Evolutionary conservation across 306 rosid species (phyloP).

Genomic region (Oemleria cerasiformis): DNA sequence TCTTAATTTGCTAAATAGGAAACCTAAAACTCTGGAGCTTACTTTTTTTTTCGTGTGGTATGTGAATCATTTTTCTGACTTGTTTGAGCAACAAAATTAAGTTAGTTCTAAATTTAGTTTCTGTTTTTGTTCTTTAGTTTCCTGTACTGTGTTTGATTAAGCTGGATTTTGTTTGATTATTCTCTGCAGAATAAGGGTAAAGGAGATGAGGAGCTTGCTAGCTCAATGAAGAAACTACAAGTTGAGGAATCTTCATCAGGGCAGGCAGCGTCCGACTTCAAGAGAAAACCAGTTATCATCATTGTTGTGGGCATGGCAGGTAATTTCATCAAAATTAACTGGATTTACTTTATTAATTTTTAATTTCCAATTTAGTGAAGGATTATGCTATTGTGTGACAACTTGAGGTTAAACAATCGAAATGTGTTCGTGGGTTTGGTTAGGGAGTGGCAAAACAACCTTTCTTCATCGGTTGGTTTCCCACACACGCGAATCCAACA

Average conservation of each 20-base stretch:
- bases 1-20: neutral
- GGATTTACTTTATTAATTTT: neutral
- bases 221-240: conserved; percentile 55
- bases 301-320: conserved; percentile 96
- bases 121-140: neutral
- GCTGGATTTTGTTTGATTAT: conserved; percentile 20
- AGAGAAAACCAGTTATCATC: conserved; percentile 73
- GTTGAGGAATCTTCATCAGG: conserved; percentile 66
- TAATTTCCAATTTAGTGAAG: neutral
- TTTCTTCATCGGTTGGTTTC: conserved; percentile 73
- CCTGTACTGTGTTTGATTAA: neutral
- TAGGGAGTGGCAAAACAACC: conserved; percentile 94
- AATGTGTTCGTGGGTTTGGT: conserved; percentile 25
- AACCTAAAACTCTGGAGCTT: neutral
- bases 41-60: too few species aligned
- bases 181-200: conserved; percentile 43
- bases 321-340: conserved; percentile 19
- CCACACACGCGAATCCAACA: conserved; percentile 50
- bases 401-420: neutral
- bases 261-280: conserved; percentile 50
- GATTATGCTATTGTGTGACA: neutral
- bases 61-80: too few species aligned
- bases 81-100: too few species aligned
- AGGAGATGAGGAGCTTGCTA: conserved; percentile 53
- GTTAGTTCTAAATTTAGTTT: neutral